A percentile compares a stretch with the other conserved stretches of the same genome.
Conservation (phyloP, 2,329 filamentous ascomycete genomes). For the Rosellinia necatrix region DNA sequence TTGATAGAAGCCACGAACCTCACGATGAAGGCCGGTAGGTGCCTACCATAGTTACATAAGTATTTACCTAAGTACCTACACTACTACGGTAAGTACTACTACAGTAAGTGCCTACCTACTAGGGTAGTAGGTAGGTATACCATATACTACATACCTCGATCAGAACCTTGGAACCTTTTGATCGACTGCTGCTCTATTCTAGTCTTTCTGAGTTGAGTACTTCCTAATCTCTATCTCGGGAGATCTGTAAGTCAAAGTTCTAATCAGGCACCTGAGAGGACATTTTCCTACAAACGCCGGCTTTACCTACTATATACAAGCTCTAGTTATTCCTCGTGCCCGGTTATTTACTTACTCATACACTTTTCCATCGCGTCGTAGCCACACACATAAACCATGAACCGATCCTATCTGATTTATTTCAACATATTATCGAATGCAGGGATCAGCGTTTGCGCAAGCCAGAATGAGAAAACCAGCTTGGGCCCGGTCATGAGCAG, state of each 20-base stretch:
- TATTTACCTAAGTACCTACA: background rate
- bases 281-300: constrained; percentile 27
- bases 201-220: constrained; percentile 28
- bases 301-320: constrained; percentile 30
- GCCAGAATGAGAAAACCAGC: constrained; percentile 99
- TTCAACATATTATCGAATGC: constrained; percentile 69
- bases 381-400: background rate
- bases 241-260: constrained; percentile 13
- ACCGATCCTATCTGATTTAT: too few relatives aligned
- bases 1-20: too few relatives aligned
- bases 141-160: background rate
- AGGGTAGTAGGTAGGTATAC: background rate
- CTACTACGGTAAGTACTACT: too few relatives aligned
- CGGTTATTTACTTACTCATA: constrained; percentile 20
- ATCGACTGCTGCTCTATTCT: constrained; percentile 1
- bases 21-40: too few relatives aligned
- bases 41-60: too few relatives aligned
- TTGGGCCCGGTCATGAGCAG: constrained; percentile 99
- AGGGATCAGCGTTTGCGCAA: constrained; percentile 96
- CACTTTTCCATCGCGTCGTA: constrained; percentile 11
- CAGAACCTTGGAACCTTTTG: too few relatives aligned
- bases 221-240: constrained; percentile 22
- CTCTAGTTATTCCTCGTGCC: constrained; percentile 23
- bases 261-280: constrained; percentile 15
- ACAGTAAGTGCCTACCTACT: too few relatives aligned